A percentile compares a stretch with the other conserved stretches of the same genome.
Evolutionary conservation across 352 stramenopile genomes (phyloP).

Genomic region (Saprolegnia parasitica): DNA sequence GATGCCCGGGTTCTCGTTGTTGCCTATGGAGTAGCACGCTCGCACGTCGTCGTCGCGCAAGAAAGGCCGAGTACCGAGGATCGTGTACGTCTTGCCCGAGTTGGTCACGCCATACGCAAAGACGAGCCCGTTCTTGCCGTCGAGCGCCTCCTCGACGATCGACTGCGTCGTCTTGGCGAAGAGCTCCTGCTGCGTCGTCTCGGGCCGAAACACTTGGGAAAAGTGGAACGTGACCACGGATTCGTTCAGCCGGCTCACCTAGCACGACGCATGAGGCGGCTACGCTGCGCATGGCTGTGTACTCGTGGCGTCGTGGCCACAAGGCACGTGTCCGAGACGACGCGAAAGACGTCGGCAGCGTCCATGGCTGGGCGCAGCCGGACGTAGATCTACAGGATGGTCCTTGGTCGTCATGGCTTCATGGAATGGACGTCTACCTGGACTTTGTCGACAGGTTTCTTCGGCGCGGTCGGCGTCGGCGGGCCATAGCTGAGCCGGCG

Average conservation of each 20-base stretch:
- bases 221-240: constrained; percentile 78
- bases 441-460: constrained; percentile 30
- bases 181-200: constrained; percentile 84
- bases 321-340: constrained; percentile 57
- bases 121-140: constrained; percentile 85
- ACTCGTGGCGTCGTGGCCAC: constrained; percentile 47
- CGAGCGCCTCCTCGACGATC: constrained; percentile 87
- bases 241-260: constrained; percentile 68
- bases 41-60: not conserved
- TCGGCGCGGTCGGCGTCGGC: constrained; percentile 31
- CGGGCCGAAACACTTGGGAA: constrained; percentile 71
- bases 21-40: not conserved
- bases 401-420: constrained; percentile 38
- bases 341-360: constrained; percentile 41
- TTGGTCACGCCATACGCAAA: constrained; percentile 99
- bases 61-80: constrained; percentile 72
- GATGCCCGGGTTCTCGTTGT: constrained; percentile 60
- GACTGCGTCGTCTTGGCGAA: constrained; percentile 88
- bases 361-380: constrained; percentile 27
- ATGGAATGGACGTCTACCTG: constrained; percentile 29
- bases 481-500: constrained; percentile 69
- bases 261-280: constrained; percentile 37
- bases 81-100: constrained; percentile 98
- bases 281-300: constrained; percentile 18
- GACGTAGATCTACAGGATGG: constrained; percentile 42